A percentile compares a stretch with the other conserved stretches of the same genome.
Conservation (phyloP, 441 rosid species). For the Raphanus hybrid region DNA sequence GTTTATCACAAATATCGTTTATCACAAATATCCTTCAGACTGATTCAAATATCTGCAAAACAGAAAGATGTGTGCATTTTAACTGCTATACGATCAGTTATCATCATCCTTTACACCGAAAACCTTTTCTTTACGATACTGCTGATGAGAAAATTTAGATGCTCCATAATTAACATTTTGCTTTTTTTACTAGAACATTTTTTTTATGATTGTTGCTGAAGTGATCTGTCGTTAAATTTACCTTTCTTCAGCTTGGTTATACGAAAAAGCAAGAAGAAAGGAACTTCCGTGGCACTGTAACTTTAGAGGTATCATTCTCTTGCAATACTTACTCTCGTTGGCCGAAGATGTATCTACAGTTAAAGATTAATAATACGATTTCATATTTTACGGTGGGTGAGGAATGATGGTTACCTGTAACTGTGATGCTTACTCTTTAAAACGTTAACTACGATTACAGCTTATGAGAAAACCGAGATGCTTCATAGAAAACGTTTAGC, state of each 20-base stretch:
- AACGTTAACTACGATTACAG: not conserved
- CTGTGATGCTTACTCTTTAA: not conserved
- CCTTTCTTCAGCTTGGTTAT: conserved; percentile 66
- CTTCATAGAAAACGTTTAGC: not conserved
- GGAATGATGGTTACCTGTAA: conserved; percentile 8
- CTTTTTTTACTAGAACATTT: not conserved
- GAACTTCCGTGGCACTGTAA: conserved; percentile 84
- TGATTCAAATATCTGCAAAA: conserved; percentile 21
- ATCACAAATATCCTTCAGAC: conserved; percentile 8
- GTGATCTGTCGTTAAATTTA: conserved; percentile 22
- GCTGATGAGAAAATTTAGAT: conserved; percentile 5
- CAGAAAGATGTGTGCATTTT: conserved; percentile 23
- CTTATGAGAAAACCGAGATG: conserved; percentile 5
- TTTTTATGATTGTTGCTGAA: conserved; percentile 7
- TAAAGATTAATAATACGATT: not conserved
- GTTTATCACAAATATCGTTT: conserved; percentile 10
- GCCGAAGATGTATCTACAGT: conserved; percentile 6
- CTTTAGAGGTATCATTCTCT: conserved; percentile 74
- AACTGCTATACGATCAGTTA: conserved; percentile 29
- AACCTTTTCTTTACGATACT: not conserved
- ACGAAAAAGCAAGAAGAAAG: conserved; percentile 80
- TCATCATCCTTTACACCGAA: conserved; percentile 12
- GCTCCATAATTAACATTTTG: conserved; percentile 21
- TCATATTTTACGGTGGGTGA: conserved; percentile 12
- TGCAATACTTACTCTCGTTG: conserved; percentile 2